Conservation (phyloP, 768 basidiomycete species). For the Grammothele lineata region DNA sequence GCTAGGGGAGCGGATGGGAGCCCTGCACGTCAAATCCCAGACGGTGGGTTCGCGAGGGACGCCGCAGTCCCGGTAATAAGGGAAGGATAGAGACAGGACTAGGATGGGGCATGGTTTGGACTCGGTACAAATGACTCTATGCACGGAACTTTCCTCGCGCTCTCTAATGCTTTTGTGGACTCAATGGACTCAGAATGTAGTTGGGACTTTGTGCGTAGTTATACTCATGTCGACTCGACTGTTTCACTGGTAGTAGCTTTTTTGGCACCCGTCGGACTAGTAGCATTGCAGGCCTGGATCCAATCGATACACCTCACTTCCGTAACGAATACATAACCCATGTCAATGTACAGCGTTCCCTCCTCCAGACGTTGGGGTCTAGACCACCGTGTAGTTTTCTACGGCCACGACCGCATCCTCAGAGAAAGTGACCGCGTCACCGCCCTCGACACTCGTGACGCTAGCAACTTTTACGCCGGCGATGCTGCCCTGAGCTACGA, state of each 20-base stretch:
- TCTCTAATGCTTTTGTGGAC: background rate
- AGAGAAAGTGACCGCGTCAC: constrained; percentile 48
- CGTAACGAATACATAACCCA: too few species aligned
- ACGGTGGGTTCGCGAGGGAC: background rate
- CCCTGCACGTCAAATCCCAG: constrained; percentile 6
- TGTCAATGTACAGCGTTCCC: too few species aligned
- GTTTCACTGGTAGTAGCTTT: too few species aligned
- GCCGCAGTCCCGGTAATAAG: constrained; percentile 3
- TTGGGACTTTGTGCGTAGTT: constrained; percentile 13
- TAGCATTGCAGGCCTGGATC: too few species aligned
- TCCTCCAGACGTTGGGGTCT: constrained; percentile 1
- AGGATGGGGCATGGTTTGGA: background rate
- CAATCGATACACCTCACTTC: too few species aligned
- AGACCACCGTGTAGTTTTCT: constrained; percentile 46
- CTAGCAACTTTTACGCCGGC: constrained; percentile 66
- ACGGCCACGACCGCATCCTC: constrained; percentile 47
- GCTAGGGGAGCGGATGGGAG: constrained; percentile 10
- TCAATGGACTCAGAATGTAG: constrained; percentile 1
- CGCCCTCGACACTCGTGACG: constrained; percentile 49
- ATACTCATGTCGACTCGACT: too few species aligned
- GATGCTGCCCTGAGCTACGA: constrained; percentile 77
- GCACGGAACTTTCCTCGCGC: background rate
- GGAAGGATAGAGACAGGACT: background rate
- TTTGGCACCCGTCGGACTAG: too few species aligned
- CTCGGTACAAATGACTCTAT: too few species aligned